Evolutionary conservation across 257 asterid genomes (phyloP), one percentile per base, ranked within the genome.

Genomic region (Fraxinus quadrangulata): DNA sequence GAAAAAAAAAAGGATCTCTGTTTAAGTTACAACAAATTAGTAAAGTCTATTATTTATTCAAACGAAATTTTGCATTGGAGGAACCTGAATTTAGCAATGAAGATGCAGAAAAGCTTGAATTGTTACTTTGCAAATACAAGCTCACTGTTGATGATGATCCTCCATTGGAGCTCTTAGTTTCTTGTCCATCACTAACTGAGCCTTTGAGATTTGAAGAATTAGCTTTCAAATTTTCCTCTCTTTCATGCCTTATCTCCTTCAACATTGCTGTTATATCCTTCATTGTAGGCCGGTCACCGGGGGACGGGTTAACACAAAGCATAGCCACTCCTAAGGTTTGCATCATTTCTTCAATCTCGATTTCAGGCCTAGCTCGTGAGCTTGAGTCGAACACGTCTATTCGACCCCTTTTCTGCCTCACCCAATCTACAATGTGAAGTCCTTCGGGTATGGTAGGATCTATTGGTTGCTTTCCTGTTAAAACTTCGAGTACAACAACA

Each of bases 391-490:
- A 73, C 12, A 90, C 87, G 73, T 89, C 97, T 0, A 49, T 70
- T 10, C 81, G 83, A 37, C 82, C 86, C 36, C 96, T 70, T 65
- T 80, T 86, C 36, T 86, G 87, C 80, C 96, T 81, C 54, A 91
- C 90, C 98, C 98, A 93, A 23, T 91, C 98, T 39, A 91, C 97
- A 63, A 93, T 91, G 88, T 93, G 97, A 23, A 85, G 81, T 51
- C 97, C 93, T 11, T 93, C 98, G 0, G 93, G 94, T 79, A 90
- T 91, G 4, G 96, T 90, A 0, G 97, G 94, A 83, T 93, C 98
- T 8, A 89, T 87, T 9, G 98, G 93, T 72, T 91, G 96, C 71
- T 91, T 91, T 17, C 98, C 96, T 0, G 97, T 93, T 56, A 93
- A 61, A 6, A 93, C 88, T 79, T 93, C 98, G 19, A 93, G 85